Percentiles rank a stretch among this genome's conserved stretches.
Evolutionary conservation across 768 basidiomycete genomes (phyloP).

Genomic region (Termitomyces sp.): DNA sequence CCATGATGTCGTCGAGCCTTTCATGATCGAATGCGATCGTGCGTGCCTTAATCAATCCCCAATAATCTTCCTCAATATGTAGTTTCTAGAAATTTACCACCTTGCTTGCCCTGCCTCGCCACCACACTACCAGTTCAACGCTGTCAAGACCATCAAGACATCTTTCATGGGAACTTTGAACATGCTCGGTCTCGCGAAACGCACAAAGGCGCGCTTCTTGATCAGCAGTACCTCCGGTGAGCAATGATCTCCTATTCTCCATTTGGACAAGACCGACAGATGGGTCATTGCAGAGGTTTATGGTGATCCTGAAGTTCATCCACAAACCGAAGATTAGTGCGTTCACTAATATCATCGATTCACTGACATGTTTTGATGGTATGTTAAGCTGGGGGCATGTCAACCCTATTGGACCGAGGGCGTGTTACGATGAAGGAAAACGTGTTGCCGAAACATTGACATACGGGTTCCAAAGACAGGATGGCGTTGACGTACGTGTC

Average conservation of each 20-base stretch:
- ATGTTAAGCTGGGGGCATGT: constrained; percentile 88
- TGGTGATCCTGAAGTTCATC: constrained; percentile 97
- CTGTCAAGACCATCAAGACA: constrained; percentile 97
- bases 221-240: constrained; percentile 92
- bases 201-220: constrained; percentile 95
- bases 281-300: constrained; percentile 72
- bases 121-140: constrained; percentile 97
- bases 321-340: constrained; percentile 93
- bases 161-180: constrained; percentile 98
- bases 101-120: constrained; percentile 97
- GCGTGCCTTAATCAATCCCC: constrained; percentile 24
- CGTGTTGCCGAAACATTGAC: constrained; percentile 98
- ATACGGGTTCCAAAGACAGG: constrained; percentile 93
- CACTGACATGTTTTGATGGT: constrained; percentile 11
- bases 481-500: constrained; percentile 93
- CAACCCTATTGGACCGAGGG: constrained; percentile 96
- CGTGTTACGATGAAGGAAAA: constrained; percentile 99
- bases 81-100: constrained; percentile 84
- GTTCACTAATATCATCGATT: constrained; percentile 22
- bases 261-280: constrained; percentile 7
- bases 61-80: constrained; percentile 13
- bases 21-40: constrained; percentile 99
- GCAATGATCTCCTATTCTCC: constrained; percentile 16
- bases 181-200: constrained; percentile 98
- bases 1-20: constrained; percentile 95